These are phyloP conservation scores for Insectozyma bohioensis DNA, from an alignment of 1,139 yeast genomes.

Conservation along the genomic window DNA sequence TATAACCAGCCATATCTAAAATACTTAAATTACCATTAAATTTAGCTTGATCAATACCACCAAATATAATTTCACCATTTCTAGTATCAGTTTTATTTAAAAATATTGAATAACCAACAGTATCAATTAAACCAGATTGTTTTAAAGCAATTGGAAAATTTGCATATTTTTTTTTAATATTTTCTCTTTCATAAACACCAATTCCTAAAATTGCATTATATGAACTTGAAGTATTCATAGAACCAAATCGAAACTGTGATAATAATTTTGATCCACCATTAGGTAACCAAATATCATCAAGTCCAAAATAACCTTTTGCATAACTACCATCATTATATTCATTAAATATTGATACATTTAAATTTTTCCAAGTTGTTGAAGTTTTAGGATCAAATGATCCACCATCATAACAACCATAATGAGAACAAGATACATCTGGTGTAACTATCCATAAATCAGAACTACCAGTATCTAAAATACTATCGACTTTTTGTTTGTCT, in stretches of 20 bases:
- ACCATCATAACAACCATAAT: constrained; percentile 13
- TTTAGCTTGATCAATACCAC: constrained; percentile 9
- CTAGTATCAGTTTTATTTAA: constrained; percentile 15
- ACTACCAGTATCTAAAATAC: constrained; percentile 10
- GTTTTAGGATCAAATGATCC: not conserved
- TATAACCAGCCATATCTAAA: too few relatives aligned
- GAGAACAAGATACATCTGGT: constrained; percentile 5
- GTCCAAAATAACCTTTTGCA: not conserved
- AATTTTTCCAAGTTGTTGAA: constrained; percentile 2
- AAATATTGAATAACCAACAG: constrained; percentile 5
- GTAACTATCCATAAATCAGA: not conserved
- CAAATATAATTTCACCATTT: constrained; percentile 4
- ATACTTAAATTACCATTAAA: constrained; percentile 5
- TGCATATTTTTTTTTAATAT: not conserved
- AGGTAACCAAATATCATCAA: constrained; percentile 1
- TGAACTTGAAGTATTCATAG: constrained; percentile 11
- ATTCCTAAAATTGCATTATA: constrained; percentile 16
- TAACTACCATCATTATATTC: not conserved
- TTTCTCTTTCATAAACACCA: too few relatives aligned
- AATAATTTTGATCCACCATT: constrained; percentile 10
- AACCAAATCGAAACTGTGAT: constrained; percentile 18
- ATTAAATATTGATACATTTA: not conserved
- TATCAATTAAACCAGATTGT: constrained; percentile 5
- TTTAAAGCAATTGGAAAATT: constrained; percentile 3
- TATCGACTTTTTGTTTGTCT: constrained; percentile 18